A percentile compares a stretch with the other conserved stretches of the same genome.
phyloP scores from a whole-genome alignment of 2,329 filamentous ascomycete species.

The Sporothrix brasiliensis region DNA sequence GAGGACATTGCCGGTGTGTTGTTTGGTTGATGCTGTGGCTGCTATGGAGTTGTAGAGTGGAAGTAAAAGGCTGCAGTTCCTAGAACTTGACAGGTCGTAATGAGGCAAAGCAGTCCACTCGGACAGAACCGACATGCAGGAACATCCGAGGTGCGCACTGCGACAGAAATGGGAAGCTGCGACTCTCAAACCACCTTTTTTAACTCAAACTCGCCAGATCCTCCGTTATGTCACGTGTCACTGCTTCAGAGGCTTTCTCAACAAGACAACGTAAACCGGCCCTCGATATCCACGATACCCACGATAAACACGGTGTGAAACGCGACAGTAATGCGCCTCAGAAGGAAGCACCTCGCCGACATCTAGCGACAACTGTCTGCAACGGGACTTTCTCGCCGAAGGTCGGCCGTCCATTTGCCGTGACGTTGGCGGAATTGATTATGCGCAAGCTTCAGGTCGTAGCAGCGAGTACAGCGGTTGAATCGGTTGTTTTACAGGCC shows the following conservation, averaged over 20 bases:
- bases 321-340: background rate
- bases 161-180: no score
- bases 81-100: background rate
- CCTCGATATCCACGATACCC: background rate
- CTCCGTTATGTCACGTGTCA: no score
- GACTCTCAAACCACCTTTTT: no score
- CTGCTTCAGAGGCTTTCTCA: no score
- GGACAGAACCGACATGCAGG: background rate
- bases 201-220: no score
- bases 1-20: background rate
- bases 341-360: background rate
- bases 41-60: background rate
- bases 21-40: background rate
- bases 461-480: no score
- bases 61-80: background rate
- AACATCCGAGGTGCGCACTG: background rate
- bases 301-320: background rate
- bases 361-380: background rate
- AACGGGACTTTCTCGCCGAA: slow-evolving; percentile 27
- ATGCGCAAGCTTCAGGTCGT: background rate
- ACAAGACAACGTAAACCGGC: no score
- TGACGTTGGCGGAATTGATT: slow-evolving; percentile 13
- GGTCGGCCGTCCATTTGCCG: slow-evolving; percentile 14
- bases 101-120: background rate
- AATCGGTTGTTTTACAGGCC: no score